phyloP scores from a whole-genome alignment of 1,284 basidiomycete species.

The Naganishia albida region DNA sequence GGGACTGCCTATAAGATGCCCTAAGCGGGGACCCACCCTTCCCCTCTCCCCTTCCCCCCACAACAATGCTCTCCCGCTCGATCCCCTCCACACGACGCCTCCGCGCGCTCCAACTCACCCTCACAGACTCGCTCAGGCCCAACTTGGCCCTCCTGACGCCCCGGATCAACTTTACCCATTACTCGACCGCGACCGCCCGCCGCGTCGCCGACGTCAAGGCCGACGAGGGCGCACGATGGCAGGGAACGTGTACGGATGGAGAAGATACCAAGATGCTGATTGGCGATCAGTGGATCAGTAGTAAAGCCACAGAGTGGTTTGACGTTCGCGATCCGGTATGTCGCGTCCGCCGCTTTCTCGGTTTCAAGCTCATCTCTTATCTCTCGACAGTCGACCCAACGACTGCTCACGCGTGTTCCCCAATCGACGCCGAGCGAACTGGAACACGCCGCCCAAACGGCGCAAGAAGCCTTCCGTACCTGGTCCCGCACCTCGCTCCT shows the following conservation, averaged over 20 bases:
- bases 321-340: slow-evolving; percentile 82
- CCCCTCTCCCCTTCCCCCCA: background rate
- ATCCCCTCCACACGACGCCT: slow-evolving; percentile 19
- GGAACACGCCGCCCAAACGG: slow-evolving; percentile 78
- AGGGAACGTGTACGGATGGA: slow-evolving; percentile 30
- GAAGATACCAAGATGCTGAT: slow-evolving; percentile 72
- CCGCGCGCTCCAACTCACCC: slow-evolving; percentile 1
- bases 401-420: slow-evolving; percentile 82
- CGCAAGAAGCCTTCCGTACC: slow-evolving; percentile 76
- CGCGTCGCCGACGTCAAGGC: slow-evolving; percentile 12
- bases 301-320: slow-evolving; percentile 71
- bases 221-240: slow-evolving; percentile 17
- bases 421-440: slow-evolving; percentile 84
- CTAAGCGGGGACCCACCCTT: too few relatives aligned
- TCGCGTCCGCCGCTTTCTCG: slow-evolving; percentile 16
- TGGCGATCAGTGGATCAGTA: slow-evolving; percentile 75
- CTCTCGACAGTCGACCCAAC: slow-evolving; percentile 72
- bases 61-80: slow-evolving; percentile 20
- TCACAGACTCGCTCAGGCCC: slow-evolving; percentile 2
- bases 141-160: slow-evolving; percentile 18
- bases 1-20: background rate
- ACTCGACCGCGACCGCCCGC: slow-evolving; percentile 11
- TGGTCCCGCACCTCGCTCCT: slow-evolving; percentile 88
- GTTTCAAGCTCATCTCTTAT: background rate
- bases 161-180: slow-evolving; percentile 10